These are phyloP conservation scores for Penicillium soppii DNA, from an alignment of 495 filamentous ascomycete genomes.

Conservation along the genomic window DNA sequence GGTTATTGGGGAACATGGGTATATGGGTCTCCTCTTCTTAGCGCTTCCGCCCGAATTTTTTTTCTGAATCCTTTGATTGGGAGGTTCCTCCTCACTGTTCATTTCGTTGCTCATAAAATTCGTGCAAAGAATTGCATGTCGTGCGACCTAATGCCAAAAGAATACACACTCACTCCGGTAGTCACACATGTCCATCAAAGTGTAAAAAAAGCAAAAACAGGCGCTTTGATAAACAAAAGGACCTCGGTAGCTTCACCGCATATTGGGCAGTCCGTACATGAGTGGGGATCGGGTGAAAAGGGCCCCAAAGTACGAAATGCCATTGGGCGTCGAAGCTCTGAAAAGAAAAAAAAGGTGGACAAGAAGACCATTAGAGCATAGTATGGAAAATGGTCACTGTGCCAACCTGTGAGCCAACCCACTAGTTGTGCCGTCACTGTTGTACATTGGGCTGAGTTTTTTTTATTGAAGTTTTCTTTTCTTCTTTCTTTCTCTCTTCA, in stretches of 20 bases:
- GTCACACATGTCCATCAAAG: neutral
- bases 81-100: neutral
- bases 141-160: no score
- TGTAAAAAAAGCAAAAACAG: neutral
- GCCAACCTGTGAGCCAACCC: conserved; percentile 8
- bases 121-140: no score
- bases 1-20: neutral
- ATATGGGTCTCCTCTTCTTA: conserved; percentile 1
- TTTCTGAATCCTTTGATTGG: no score
- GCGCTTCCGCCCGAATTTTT: neutral
- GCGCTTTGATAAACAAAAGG: no score
- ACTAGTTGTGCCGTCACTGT: conserved; percentile 1
- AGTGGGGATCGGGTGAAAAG: conserved; percentile 4
- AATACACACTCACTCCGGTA: no score
- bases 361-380: no score
- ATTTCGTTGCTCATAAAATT: no score
- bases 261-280: neutral
- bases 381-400: conserved; percentile 13
- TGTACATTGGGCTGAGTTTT: conserved; percentile 2
- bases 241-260: conserved; percentile 7
- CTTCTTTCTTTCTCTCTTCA: neutral
- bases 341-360: neutral
- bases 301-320: neutral
- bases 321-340: neutral
- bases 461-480: neutral